A percentile compares a stretch with the other conserved stretches of the same genome.
phyloP scores from a whole-genome alignment of 1,284 basidiomycete species.

The Xerocomus amazonicus region DNA sequence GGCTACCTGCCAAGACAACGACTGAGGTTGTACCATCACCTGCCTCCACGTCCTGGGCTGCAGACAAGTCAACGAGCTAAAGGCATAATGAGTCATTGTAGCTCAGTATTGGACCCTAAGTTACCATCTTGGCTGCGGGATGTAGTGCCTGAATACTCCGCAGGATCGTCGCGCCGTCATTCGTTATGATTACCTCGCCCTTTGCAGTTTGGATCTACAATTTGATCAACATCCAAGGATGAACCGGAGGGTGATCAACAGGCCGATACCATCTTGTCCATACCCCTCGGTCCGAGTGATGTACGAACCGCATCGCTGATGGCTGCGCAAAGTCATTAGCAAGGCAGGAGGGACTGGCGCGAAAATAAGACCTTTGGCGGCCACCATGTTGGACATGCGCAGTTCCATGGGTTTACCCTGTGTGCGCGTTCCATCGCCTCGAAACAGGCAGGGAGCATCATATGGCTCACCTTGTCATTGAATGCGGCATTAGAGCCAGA shows the following conservation, averaged over 20 bases:
- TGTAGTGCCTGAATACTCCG: conserved; percentile 98
- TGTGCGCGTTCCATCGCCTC: conserved; percentile 29
- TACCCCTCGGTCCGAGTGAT: conserved; percentile 94
- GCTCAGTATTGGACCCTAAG: conserved; percentile 14
- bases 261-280: conserved; percentile 94
- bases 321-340: conserved; percentile 48
- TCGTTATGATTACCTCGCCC: conserved; percentile 97
- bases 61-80: conserved; percentile 94
- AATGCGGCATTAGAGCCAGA: conserved; percentile 69
- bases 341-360: not conserved
- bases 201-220: conserved; percentile 92
- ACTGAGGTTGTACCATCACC: conserved; percentile 99
- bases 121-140: conserved; percentile 96
- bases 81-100: conserved; percentile 9
- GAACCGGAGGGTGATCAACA: conserved; percentile 12
- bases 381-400: conserved; percentile 92
- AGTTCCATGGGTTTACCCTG: conserved; percentile 93
- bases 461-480: conserved; percentile 68
- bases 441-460: not conserved
- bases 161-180: conserved; percentile 98
- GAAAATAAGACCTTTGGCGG: conserved; percentile 78
- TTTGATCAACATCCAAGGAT: conserved; percentile 12
- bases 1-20: conserved; percentile 92
- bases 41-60: conserved; percentile 98
- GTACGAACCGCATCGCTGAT: conserved; percentile 98